These are phyloP conservation scores for Phylloporus sp. DNA, from an alignment of 768 basidiomycete genomes.

Conservation along the genomic window DNA sequence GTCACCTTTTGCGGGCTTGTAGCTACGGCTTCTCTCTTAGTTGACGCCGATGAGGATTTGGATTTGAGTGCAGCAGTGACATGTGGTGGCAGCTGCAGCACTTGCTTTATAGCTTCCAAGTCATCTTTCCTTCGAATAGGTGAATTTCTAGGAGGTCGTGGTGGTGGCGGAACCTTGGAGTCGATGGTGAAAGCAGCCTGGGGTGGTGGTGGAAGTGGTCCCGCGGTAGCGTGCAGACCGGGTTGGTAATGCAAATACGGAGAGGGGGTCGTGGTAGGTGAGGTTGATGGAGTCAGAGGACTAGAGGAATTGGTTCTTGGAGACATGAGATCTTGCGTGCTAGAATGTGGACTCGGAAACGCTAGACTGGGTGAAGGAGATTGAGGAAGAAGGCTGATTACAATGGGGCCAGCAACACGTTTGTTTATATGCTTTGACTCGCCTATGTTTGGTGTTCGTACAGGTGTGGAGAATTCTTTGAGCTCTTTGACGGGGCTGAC, in stretches of 20 bases:
- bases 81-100: conserved; percentile 55
- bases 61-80: conserved; percentile 42
- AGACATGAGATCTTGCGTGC: conserved; percentile 27
- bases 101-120: conserved; percentile 55
- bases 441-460: conserved; percentile 61
- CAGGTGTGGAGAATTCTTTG: conserved; percentile 22
- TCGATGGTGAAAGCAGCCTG: conserved; percentile 50
- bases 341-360: conserved; percentile 25
- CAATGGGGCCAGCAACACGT: conserved; percentile 61
- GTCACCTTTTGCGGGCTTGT: conserved; percentile 27
- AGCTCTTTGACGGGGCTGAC: conserved; percentile 29
- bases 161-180: conserved; percentile 46
- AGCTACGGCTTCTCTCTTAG: conserved; percentile 20
- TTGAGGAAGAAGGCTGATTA: conserved; percentile 45
- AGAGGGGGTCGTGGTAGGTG: conserved; percentile 28
- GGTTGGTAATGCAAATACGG: conserved; percentile 61
- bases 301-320: conserved; percentile 21
- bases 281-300: conserved; percentile 26
- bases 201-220: conserved; percentile 70
- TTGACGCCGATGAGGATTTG: conserved; percentile 17
- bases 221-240: conserved; percentile 66
- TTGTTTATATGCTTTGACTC: conserved; percentile 55
- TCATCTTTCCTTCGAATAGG: conserved; percentile 48
- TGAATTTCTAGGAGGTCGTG: conserved; percentile 61
- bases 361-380: conserved; percentile 28